Evolutionary conservation across 495 filamentous ascomycete species (phyloP), one percentile per base, ranked within the genome.

Genomic region (Penicillium tannophilum): DNA sequence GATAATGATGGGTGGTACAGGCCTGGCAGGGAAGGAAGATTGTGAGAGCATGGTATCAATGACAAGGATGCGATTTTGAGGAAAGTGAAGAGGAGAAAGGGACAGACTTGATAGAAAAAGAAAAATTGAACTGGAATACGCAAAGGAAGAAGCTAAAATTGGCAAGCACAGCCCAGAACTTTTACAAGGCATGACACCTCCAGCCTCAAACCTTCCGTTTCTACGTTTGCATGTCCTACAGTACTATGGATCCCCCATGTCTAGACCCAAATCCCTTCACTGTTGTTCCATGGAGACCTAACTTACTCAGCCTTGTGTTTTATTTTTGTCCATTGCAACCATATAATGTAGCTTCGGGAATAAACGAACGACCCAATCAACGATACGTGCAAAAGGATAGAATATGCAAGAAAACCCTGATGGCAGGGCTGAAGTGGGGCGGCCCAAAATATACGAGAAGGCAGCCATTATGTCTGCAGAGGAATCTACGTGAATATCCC

Each of bases 1-100:
- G 39, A 51, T 52, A 52, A 54, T 56, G 39, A 57, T 59, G 46
- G 61, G 52, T 52, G 61, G 44, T 17, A 61, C 48, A 36, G 33
- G 19, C 6, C 44, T 46, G 20, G 16, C 41, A 16, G 49, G 41
- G n/a, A 52, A n/a, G 33, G 33, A 30, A 6, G 48, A 31, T 6
- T 16, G 16, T 23, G 33, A 50, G 46, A 47, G 23, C 23, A 36
- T 35, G 12, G 26, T 49, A 9, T 33, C 46, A 28, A 23, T 28
- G 39, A n/a, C 17, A n/a, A 47, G 39, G 33, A 26, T 20, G 16
- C 10, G 31, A 57, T 5, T 1, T 46, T 23, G 26, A 47, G 3
- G 20, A 4, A 10, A 23, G 20, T 23, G 31, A 24, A n/a, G n/a
- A 52, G n/a, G 16, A 52, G 3, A 31, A 9, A 17, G 24, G 26